Evolutionary conservation across 2,329 filamentous ascomycete genomes (phyloP).

Genomic region (Hymenotorrendiella dingleyae): DNA sequence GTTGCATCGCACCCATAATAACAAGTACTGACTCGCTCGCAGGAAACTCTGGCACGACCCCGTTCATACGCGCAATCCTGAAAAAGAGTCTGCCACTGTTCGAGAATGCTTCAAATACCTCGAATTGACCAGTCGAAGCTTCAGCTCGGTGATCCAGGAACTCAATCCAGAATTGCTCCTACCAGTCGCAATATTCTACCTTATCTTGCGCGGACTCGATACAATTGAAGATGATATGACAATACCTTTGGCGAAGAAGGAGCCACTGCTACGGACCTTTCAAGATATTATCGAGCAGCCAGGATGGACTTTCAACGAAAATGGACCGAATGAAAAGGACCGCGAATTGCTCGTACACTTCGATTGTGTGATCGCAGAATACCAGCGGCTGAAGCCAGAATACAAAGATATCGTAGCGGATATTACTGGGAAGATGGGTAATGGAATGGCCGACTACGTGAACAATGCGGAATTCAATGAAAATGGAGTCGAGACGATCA

Average conservation of each 20-base stretch:
- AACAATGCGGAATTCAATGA: conserved; percentile 75
- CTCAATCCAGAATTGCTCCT: conserved; percentile 90
- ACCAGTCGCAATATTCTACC: conserved; percentile 86
- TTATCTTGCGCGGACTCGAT: conserved; percentile 84
- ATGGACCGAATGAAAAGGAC: conserved; percentile 89
- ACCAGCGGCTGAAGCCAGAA: conserved; percentile 77
- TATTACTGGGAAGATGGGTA: conserved; percentile 90
- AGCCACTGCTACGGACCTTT: conserved; percentile 80
- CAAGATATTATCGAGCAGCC: conserved; percentile 71
- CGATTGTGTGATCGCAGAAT: conserved; percentile 77
- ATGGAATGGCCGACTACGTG: conserved; percentile 96
- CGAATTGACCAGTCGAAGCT: conserved; percentile 85
- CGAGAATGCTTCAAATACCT: conserved; percentile 83
- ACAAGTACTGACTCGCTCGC: conserved; percentile 15
- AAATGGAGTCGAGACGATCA: conserved; percentile 73
- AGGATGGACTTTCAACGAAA: conserved; percentile 85
- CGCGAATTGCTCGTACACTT: conserved; percentile 89
- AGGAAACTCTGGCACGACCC: conserved; percentile 98
- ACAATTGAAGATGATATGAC: conserved; percentile 99
- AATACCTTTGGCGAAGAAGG: conserved; percentile 72
- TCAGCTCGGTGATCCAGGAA: conserved; percentile 89
- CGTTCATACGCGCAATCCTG: conserved; percentile 74
- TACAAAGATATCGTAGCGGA: conserved; percentile 88
- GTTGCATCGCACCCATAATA: background rate
- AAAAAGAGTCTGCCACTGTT: conserved; percentile 68